Conservation (phyloP, 768 basidiomycete species). For the Coprinopsis strossmayeri region DNA sequence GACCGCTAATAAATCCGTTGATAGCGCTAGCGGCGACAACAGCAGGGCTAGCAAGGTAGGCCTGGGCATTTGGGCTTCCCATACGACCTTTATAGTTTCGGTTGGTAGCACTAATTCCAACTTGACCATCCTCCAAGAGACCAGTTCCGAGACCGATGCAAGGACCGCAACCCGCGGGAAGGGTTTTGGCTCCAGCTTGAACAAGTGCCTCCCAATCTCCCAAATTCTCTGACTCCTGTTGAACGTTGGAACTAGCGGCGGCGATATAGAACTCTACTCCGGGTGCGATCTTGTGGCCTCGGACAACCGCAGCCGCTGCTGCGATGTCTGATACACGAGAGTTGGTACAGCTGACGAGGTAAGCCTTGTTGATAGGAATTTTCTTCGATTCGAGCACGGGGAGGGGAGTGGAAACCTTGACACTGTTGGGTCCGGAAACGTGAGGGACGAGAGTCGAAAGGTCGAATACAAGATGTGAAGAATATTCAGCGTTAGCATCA, state of each 20-base stretch:
- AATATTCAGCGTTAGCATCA: conserved; percentile 74
- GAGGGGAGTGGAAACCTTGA: conserved; percentile 93
- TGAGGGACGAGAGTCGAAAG: conserved; percentile 92
- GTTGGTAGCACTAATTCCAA: conserved; percentile 97
- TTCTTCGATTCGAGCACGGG: conserved; percentile 68
- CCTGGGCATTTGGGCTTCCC: conserved; percentile 92
- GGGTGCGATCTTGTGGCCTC: conserved; percentile 71
- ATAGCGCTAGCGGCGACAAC: conserved; percentile 96
- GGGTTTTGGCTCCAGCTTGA: conserved; percentile 82
- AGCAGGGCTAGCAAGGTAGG: conserved; percentile 93
- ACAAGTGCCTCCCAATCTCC: conserved; percentile 89
- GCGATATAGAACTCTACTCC: conserved; percentile 98
- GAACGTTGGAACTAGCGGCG: conserved; percentile 88
- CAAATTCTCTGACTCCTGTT: conserved; percentile 75
- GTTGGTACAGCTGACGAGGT: conserved; percentile 97
- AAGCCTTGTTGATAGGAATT: conserved; percentile 92
- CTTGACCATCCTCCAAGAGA: conserved; percentile 88
- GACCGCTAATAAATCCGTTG: conserved; percentile 85
- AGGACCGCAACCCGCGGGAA: conserved; percentile 96
- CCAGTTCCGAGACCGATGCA: conserved; percentile 96
- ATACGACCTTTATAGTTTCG: conserved; percentile 99
- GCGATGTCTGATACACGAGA: conserved; percentile 93
- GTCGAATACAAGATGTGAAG: conserved; percentile 85
- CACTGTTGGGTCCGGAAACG: conserved; percentile 95
- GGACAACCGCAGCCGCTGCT: conserved; percentile 85